Evolutionary conservation across 163 green algal genomes (phyloP).

Genomic region (Scenedesmus sp.): DNA sequence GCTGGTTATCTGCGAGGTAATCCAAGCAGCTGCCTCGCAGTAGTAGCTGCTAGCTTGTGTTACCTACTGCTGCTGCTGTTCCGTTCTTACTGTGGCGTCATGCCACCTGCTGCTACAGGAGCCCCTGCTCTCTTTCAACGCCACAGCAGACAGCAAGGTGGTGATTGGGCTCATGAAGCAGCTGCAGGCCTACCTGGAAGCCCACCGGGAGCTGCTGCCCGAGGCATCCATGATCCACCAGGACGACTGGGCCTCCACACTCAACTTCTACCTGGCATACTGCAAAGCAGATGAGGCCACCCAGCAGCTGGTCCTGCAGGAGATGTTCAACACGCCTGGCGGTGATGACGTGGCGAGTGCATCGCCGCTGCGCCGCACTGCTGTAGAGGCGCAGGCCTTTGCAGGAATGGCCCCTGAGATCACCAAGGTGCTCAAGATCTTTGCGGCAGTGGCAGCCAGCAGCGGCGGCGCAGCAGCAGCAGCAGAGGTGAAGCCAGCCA

Average conservation of each 20-base stretch:
- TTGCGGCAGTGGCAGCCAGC: slow-evolving; percentile 24
- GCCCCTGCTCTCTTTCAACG: not conserved
- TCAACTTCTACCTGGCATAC: slow-evolving; percentile 30
- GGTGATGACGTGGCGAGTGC: not conserved
- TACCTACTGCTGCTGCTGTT: not conserved
- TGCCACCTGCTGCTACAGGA: not conserved
- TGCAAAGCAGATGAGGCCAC: not conserved
- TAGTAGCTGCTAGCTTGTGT: not conserved
- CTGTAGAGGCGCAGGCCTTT: not conserved
- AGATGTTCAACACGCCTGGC: slow-evolving; percentile 18
- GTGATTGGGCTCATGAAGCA: slow-evolving; percentile 29
- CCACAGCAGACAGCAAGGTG: not conserved
- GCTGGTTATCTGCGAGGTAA: slow-evolving; percentile 28
- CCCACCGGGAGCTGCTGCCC: not conserved
- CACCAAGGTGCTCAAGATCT: slow-evolving; percentile 26
- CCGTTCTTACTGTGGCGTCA: not conserved
- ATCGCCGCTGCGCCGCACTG: slow-evolving; percentile 2
- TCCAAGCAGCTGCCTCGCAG: not conserved
- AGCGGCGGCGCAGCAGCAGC: slow-evolving; percentile 5
- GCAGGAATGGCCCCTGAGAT: slow-evolving; percentile 21
- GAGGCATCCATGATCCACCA: not conserved
- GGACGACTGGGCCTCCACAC: slow-evolving; percentile 5
- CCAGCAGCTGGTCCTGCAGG: slow-evolving; percentile 28
- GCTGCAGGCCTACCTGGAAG: not conserved
- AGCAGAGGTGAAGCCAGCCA: not conserved